Percentiles rank a stretch among this genome's conserved stretches.
phyloP scores from a whole-genome alignment of 371 early-diverging fungal genomes.

The Mortierella sp. region DNA sequence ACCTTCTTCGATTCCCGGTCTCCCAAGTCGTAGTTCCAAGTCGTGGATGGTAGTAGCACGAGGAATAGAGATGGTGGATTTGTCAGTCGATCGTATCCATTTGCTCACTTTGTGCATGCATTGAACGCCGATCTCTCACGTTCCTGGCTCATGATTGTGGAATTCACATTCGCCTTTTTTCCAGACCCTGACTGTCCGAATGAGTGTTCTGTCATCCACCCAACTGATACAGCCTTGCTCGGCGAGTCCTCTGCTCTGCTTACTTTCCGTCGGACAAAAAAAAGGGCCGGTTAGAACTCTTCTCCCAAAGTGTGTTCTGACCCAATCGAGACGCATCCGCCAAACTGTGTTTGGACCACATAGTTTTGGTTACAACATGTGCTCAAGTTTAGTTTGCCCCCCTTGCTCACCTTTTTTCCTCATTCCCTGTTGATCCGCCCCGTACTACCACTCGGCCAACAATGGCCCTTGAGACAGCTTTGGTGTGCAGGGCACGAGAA shows the following conservation, averaged over 20 bases:
- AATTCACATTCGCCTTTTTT: background rate
- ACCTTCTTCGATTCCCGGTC: background rate
- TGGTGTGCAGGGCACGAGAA: constrained; percentile 1
- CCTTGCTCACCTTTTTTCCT: background rate
- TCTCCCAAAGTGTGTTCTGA: constrained; percentile 20
- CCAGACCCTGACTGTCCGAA: background rate
- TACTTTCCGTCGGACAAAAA: constrained; percentile 11
- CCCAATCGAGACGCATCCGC: background rate
- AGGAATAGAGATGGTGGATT: no score
- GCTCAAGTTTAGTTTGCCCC: background rate
- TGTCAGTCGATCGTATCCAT: no score
- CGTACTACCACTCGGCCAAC: background rate
- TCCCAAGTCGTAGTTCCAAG: background rate
- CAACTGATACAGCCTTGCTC: background rate
- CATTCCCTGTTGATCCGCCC: background rate
- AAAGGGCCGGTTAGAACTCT: background rate
- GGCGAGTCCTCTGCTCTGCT: background rate
- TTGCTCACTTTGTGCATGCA: no score
- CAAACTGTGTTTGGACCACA: constrained; percentile 54
- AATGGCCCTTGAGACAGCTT: background rate
- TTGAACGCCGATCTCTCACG: no score
- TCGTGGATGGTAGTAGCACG: no score
- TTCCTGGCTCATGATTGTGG: no score
- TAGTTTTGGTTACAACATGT: background rate
- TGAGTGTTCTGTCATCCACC: background rate